Percentiles rank a stretch among this genome's conserved stretches.
phyloP scores from a whole-genome alignment of 2,329 filamentous ascomycete genomes.

The Cercospora sp. region DNA sequence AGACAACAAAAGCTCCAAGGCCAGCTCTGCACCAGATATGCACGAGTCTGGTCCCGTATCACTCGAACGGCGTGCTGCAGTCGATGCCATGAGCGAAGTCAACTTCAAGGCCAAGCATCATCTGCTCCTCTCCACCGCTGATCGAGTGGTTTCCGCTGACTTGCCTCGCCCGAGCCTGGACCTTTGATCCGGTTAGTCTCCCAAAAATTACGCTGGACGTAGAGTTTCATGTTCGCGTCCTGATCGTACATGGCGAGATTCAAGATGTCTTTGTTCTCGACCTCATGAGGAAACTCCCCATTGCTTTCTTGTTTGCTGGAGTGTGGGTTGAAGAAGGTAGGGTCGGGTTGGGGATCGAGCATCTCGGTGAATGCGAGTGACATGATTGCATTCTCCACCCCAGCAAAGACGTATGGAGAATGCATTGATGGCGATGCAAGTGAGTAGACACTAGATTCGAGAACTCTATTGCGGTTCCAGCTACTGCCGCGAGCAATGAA shows the following conservation, averaged over 20 bases:
- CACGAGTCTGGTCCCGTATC: too few relatives aligned
- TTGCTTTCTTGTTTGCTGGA: neutral
- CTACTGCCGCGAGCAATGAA: constrained; percentile 28
- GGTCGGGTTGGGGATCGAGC: constrained; percentile 48
- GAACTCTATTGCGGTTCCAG: constrained; percentile 26
- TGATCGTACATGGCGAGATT: constrained; percentile 53
- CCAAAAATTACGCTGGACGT: constrained; percentile 43
- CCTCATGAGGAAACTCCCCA: neutral
- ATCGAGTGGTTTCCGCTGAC: constrained; percentile 35
- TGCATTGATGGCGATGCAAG: constrained; percentile 49
- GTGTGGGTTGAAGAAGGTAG: constrained; percentile 36
- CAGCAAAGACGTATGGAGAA: constrained; percentile 51
- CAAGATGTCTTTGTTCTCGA: constrained; percentile 40
- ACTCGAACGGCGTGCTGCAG: neutral
- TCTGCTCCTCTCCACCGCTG: constrained; percentile 42
- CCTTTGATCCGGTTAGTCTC: constrained; percentile 29
- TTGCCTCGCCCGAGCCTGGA: constrained; percentile 14
- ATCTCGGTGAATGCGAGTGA: constrained; percentile 48
- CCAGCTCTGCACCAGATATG: neutral
- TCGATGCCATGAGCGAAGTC: neutral
- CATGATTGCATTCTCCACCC: constrained; percentile 49
- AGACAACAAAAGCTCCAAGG: neutral
- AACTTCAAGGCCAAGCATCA: constrained; percentile 17
- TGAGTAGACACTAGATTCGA: constrained; percentile 50
- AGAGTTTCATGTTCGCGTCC: constrained; percentile 43